A percentile compares a stretch with the other conserved stretches of the same genome.
These are phyloP conservation scores for Populus trichocarpa DNA, from an alignment of 441 rosid species.

Conservation along the genomic window DNA sequence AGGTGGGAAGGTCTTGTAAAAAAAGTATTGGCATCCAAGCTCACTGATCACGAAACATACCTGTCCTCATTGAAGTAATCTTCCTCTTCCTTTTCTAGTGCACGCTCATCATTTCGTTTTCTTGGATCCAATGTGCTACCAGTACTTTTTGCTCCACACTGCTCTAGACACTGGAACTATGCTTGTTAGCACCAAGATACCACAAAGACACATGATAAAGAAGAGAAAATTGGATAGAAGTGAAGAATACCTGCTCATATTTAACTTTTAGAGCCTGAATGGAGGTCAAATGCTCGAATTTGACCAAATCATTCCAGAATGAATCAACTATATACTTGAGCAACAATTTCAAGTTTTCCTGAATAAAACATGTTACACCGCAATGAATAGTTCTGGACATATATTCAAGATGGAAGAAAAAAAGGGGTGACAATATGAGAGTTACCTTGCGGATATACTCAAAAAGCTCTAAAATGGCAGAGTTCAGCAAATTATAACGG, in stretches of 20 bases:
- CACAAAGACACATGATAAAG: slow-evolving; percentile 6
- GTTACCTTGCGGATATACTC: slow-evolving; percentile 91
- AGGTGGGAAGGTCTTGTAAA: slow-evolving; percentile 10
- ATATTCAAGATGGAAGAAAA: slow-evolving; percentile 3
- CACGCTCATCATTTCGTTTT: slow-evolving; percentile 82
- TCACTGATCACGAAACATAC: slow-evolving; percentile 28
- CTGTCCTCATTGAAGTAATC: slow-evolving; percentile 97
- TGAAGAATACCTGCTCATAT: slow-evolving; percentile 81
- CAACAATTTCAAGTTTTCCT: slow-evolving; percentile 83
- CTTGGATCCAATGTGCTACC: slow-evolving; percentile 58
- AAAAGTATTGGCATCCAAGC: slow-evolving; percentile 6
- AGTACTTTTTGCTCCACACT: slow-evolving; percentile 50
- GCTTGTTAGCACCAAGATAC: slow-evolving; percentile 18
- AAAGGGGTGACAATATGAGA: background rate
- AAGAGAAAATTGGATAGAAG: slow-evolving; percentile 3
- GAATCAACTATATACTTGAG: slow-evolving; percentile 77
- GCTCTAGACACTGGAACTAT: slow-evolving; percentile 76
- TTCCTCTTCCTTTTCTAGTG: slow-evolving; percentile 94
- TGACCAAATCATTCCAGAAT: slow-evolving; percentile 82
- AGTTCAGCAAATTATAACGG: slow-evolving; percentile 90
- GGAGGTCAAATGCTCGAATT: slow-evolving; percentile 70
- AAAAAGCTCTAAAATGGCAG: slow-evolving; percentile 87
- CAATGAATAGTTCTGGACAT: background rate
- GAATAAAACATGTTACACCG: slow-evolving; percentile 28
- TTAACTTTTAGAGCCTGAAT: slow-evolving; percentile 76